Evolutionary conservation across 176 grass and related monocot species (phyloP), one percentile per base, ranked within the genome.

Genomic region (Zoysia japonica): DNA sequence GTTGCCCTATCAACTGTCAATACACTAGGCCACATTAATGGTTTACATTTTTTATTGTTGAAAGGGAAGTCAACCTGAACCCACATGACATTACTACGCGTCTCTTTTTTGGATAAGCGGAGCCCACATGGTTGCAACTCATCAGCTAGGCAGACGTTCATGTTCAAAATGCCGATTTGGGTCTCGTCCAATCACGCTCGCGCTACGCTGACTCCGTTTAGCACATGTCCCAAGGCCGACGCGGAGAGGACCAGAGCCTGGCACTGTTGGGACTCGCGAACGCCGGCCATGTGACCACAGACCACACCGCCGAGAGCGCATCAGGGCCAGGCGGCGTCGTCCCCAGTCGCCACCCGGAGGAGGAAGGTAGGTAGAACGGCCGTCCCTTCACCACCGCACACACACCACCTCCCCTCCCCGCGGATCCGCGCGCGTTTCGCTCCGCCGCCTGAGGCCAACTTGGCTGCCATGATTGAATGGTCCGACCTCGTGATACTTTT

Each of bases 341-440:
- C 81, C 72, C 81, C 63, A 75, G 81, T 84, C 52, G 7, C 53
- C 44, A 84, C 72, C 82, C 53, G 43, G 43, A 17, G 44, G 64
- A 78, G 16, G 55, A 50, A 28, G 57, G 57, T 61, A 41, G 67
- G 14, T n/a, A 35, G 63, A 68, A 50, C 46, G 52, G 53, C 44
- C 44, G 61, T 77, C 50, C 55, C 53, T 51, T 78, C 13, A 61
- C 16, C 14, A 66, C 55, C 17, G 54, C 54, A 19, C 57, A 19
- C 57, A 19, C 57, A 28, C 56, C 81, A 20, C 72, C 4, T 37
- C 73, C 15, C 46, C 51, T 73, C 69, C 28, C 28, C 28, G 63
- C 65, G 37, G 74, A 77, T 84, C 82, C 82, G 45, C 82, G 70
- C 69, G 61, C 77, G 70, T 76, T 76, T 61, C 71, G 46, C 77